These are phyloP conservation scores for Monosporascus sp. DNA, from an alignment of 2,329 filamentous ascomycete genomes.

Conservation along the genomic window DNA sequence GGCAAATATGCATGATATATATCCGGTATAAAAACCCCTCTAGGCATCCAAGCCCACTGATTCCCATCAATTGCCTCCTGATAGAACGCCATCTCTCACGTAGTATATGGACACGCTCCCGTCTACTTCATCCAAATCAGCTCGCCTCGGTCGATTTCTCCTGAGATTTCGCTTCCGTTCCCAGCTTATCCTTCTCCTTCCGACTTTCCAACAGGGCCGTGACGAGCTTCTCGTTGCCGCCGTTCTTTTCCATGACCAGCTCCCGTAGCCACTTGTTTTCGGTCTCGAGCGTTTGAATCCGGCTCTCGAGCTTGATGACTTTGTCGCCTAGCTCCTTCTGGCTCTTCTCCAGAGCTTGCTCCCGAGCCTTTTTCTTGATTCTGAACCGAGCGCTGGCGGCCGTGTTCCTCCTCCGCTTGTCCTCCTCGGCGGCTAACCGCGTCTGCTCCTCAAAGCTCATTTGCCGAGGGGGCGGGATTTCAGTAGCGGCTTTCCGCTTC, in stretches of 20 bases:
- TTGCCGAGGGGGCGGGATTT: conserved; percentile 35
- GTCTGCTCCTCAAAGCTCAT: conserved; percentile 65
- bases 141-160: conserved; percentile 12
- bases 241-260: conserved; percentile 80
- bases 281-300: conserved; percentile 61
- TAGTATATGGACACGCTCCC: too few relatives aligned
- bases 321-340: conserved; percentile 82
- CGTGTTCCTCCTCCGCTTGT: conserved; percentile 84
- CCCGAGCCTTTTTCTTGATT: conserved; percentile 93
- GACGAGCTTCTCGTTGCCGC: conserved; percentile 49
- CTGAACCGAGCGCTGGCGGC: conserved; percentile 85
- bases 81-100: too few relatives aligned
- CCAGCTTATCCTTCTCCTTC: conserved; percentile 36
- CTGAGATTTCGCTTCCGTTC: conserved; percentile 19
- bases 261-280: conserved; percentile 43
- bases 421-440: conserved; percentile 74
- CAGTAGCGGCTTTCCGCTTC: conserved; percentile 42
- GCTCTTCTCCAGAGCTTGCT: conserved; percentile 76
- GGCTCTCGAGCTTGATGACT: conserved; percentile 65
- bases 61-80: too few relatives aligned
- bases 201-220: conserved; percentile 40
- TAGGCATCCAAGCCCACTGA: too few relatives aligned
- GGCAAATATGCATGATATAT: too few relatives aligned
- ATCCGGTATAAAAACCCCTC: too few relatives aligned
- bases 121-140: conserved; percentile 8